phyloP scores from a whole-genome alignment of 208 protist species.

The Leishmania major region DNA sequence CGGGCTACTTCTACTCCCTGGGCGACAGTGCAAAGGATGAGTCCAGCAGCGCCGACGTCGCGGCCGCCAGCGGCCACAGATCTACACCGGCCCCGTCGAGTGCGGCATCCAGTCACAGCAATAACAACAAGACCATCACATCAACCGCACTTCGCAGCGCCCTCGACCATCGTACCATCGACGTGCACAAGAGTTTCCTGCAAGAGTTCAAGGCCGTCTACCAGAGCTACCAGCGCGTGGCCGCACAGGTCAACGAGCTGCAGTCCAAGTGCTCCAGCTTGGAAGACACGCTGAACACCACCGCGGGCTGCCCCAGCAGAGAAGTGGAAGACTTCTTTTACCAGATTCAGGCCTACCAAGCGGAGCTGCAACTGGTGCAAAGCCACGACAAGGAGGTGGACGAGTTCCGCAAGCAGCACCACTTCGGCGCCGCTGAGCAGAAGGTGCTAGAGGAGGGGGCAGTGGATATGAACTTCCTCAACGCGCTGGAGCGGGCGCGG shows the following conservation, averaged over 20 bases:
- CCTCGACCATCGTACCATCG: slow-evolving; percentile 59
- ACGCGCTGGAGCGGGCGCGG: slow-evolving; percentile 67
- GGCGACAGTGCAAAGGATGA: slow-evolving; percentile 11
- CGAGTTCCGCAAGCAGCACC: slow-evolving; percentile 65
- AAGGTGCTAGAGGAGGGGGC: slow-evolving; percentile 54
- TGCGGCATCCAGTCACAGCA: background rate
- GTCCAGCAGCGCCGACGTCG: slow-evolving; percentile 1
- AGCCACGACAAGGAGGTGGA: slow-evolving; percentile 58
- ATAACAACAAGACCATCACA: slow-evolving; percentile 3
- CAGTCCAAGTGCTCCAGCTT: slow-evolving; percentile 45
- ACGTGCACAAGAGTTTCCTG: slow-evolving; percentile 67
- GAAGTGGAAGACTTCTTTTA: slow-evolving; percentile 33
- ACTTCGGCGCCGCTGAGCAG: slow-evolving; percentile 72
- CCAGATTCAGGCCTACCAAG: slow-evolving; percentile 26
- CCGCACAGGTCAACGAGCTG: slow-evolving; percentile 52
- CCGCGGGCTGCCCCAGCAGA: slow-evolving; percentile 1
- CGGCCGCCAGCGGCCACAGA: background rate
- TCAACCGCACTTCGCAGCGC: slow-evolving; percentile 43
- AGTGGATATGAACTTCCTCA: slow-evolving; percentile 68
- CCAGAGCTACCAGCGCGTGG: slow-evolving; percentile 52
- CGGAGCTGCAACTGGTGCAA: slow-evolving; percentile 48
- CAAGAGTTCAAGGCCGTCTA: slow-evolving; percentile 59
- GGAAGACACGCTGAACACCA: slow-evolving; percentile 10
- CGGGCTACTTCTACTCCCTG: slow-evolving; percentile 39
- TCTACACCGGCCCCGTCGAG: background rate